Evolutionary conservation across 106 monocot species (phyloP).

Genomic region (Vanilla planifolia): DNA sequence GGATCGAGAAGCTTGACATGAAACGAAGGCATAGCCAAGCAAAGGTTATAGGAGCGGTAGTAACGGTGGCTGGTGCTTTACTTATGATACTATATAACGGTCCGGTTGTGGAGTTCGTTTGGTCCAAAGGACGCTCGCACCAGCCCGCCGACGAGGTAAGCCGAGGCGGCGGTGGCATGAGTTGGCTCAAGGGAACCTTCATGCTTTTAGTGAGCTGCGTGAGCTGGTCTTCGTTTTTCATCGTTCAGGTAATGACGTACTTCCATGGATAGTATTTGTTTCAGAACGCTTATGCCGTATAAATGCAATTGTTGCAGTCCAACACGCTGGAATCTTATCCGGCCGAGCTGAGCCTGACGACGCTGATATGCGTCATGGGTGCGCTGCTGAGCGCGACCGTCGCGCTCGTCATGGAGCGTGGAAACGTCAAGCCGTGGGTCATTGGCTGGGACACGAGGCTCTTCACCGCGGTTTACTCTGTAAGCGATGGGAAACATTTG

Average conservation of each 20-base stretch:
- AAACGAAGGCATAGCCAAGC: constrained; percentile 40
- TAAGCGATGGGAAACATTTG: not conserved
- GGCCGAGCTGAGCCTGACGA: constrained; percentile 9
- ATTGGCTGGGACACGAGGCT: constrained; percentile 16
- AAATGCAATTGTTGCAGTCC: constrained; percentile 6
- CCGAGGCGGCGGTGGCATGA: constrained; percentile 5
- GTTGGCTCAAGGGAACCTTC: constrained; percentile 52
- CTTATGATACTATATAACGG: constrained; percentile 85
- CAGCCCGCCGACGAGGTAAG: not conserved
- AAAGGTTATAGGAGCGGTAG: constrained; percentile 58
- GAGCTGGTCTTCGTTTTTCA: constrained; percentile 64
- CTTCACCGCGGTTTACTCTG: constrained; percentile 14
- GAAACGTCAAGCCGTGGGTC: not conserved
- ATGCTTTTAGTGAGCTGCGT: constrained; percentile 36
- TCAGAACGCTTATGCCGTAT: too few species aligned
- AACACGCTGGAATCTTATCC: constrained; percentile 12
- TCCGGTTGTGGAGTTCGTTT: constrained; percentile 42
- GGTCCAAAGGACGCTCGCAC: constrained; percentile 32
- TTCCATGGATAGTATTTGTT: not conserved
- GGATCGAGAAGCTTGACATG: constrained; percentile 73
- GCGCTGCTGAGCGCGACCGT: constrained; percentile 8
- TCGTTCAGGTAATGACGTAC: constrained; percentile 36
- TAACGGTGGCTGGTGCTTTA: constrained; percentile 63
- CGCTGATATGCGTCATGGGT: constrained; percentile 18
- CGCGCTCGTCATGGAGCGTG: constrained; percentile 11